Conservation (phyloP, 2,329 filamentous ascomycete genomes). For the Plectosphaerella plurivora region DNA sequence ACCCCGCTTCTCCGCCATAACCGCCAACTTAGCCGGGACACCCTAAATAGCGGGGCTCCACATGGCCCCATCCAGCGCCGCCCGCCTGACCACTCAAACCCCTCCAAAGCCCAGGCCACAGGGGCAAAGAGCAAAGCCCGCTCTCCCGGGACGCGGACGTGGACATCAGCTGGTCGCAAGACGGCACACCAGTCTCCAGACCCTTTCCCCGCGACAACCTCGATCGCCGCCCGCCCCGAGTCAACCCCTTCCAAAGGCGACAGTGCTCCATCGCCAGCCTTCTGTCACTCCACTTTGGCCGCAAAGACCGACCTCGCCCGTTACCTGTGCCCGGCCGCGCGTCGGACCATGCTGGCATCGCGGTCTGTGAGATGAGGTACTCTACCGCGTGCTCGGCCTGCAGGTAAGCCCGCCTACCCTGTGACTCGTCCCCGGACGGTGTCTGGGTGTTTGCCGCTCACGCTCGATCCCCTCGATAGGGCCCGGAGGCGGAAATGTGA, state of each 20-base stretch:
- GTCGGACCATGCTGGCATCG: background rate
- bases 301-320: no score
- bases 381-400: conserved; percentile 14
- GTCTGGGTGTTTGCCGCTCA: background rate
- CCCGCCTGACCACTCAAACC: background rate
- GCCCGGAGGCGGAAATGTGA: conserved; percentile 12
- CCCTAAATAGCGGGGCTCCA: background rate
- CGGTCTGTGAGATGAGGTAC: conserved; percentile 10
- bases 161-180: background rate
- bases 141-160: no score
- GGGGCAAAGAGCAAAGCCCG: no score
- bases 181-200: background rate
- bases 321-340: background rate
- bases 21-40: background rate
- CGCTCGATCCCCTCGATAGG: conserved; percentile 1
- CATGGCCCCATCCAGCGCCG: background rate
- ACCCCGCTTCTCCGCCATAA: background rate
- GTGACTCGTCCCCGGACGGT: background rate
- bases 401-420: conserved; percentile 8
- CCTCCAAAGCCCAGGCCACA: background rate
- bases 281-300: no score
- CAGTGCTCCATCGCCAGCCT: background rate
- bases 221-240: background rate
- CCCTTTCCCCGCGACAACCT: conserved; percentile 1
- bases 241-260: background rate